Conservation (phyloP, 805 yeast species). For the Hanseniaspora occidentalis region DNA sequence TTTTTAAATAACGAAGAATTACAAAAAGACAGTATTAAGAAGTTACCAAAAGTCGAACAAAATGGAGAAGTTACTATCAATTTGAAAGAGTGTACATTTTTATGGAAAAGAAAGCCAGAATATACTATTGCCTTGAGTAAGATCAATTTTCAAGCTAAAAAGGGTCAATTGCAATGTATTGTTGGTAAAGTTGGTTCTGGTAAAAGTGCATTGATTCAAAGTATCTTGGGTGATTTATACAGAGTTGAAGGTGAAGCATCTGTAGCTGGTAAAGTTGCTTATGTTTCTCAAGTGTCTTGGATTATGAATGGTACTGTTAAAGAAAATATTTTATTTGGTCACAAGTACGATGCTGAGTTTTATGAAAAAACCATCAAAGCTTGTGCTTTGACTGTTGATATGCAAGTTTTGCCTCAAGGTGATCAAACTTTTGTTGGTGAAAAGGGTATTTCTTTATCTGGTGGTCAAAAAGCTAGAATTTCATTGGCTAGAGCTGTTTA, state of each 20-base stretch:
- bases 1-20: slow-evolving; percentile 70
- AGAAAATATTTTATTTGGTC: slow-evolving; percentile 88
- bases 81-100: slow-evolving; percentile 54
- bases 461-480: slow-evolving; percentile 95
- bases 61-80: slow-evolving; percentile 60
- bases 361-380: slow-evolving; percentile 74
- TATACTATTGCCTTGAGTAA: slow-evolving; percentile 56
- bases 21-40: slow-evolving; percentile 58
- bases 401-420: slow-evolving; percentile 73
- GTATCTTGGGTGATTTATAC: slow-evolving; percentile 72
- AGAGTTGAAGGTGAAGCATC: slow-evolving; percentile 61
- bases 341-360: slow-evolving; percentile 65
- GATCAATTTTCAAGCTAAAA: slow-evolving; percentile 49
- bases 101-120: slow-evolving; percentile 65
- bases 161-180: slow-evolving; percentile 73
- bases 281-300: slow-evolving; percentile 93
- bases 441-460: slow-evolving; percentile 90
- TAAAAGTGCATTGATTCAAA: slow-evolving; percentile 70
- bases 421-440: slow-evolving; percentile 93
- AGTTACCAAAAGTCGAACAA: slow-evolving; percentile 24
- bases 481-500: slow-evolving; percentile 94
- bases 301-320: slow-evolving; percentile 88
- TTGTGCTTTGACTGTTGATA: slow-evolving; percentile 75
- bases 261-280: slow-evolving; percentile 70
- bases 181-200: slow-evolving; percentile 90